Evolutionary conservation across 2,329 filamentous ascomycete species (phyloP).

Genomic region (Fusarium dlaminii): DNA sequence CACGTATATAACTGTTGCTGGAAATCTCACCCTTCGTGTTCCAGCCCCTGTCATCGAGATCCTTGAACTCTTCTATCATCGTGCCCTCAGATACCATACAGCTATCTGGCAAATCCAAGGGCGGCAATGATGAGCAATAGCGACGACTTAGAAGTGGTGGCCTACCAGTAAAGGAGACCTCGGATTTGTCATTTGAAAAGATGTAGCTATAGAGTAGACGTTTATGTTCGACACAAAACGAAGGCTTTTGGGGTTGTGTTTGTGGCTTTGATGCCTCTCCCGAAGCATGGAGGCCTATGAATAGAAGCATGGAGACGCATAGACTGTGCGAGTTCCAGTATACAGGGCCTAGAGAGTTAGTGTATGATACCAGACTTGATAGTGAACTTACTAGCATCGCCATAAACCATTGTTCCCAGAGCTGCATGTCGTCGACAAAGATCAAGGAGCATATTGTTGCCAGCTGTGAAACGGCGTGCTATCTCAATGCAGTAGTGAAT

Average conservation of each 20-base stretch:
- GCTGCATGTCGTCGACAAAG: slow-evolving; percentile 48
- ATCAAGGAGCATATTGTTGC: slow-evolving; percentile 52
- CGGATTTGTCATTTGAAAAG: slow-evolving; percentile 59
- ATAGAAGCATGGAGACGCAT: slow-evolving; percentile 48
- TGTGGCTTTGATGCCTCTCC: slow-evolving; percentile 8
- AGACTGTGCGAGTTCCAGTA: slow-evolving; percentile 53
- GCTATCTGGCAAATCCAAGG: slow-evolving; percentile 63
- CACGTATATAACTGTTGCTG: slow-evolving; percentile 57
- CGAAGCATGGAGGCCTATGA: slow-evolving; percentile 48
- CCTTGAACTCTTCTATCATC: slow-evolving; percentile 15
- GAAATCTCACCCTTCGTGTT: slow-evolving; percentile 57
- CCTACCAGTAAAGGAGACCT: slow-evolving; percentile 62
- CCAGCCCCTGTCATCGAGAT: slow-evolving; percentile 62
- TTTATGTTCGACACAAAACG: slow-evolving; percentile 48
- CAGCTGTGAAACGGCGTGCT: slow-evolving; percentile 36
- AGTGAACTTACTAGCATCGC: slow-evolving; percentile 51
- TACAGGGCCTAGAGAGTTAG: slow-evolving; percentile 43
- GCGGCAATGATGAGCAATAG: slow-evolving; percentile 63
- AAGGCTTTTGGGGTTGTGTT: slow-evolving; percentile 23
- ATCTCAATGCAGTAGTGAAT: slow-evolving; percentile 48
- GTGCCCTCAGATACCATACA: slow-evolving; percentile 56
- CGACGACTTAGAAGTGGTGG: slow-evolving; percentile 63
- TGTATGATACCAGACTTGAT: background rate
- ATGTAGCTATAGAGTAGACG: slow-evolving; percentile 48
- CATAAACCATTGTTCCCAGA: slow-evolving; percentile 50